Base-by-base conservation (phyloP, 768 basidiomycete species). In the Rhodotorula toruloides region DNA sequence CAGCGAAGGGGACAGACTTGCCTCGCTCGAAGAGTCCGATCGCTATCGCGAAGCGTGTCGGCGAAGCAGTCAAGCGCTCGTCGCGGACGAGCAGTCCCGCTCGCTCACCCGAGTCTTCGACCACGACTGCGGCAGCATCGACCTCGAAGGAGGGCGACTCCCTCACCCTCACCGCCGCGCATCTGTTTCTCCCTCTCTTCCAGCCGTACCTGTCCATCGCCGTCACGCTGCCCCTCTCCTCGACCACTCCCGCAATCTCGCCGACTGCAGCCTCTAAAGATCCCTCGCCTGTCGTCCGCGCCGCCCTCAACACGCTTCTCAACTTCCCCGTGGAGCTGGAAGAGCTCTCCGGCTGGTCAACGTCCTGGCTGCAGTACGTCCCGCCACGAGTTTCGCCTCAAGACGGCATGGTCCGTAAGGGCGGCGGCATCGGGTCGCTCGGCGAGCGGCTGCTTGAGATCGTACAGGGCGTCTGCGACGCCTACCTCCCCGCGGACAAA, bases 271-370 rank as follows among this genome's bases (percentile, higher is more conserved):
- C 37, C n/a, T 40, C 37, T 29, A 62, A 65, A 32, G 61, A 66
- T 17, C 65, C 61, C 17, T 64, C 59, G 11, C 63, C 65, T 2
- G 37, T 50, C 29, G 59, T 71, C 11, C 58, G 55, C 40, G 27
- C 54, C 36, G 65, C 70, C 11, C 37, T 72, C 48, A 65, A 65
- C 48, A 40, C 67, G 3, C 67, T 72, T 13, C 60, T 72, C 48
- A 68, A 68, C 58, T 72, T 68, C 54, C 71, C 71, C 1, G 6
- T 68, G 46, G 63, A 65, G 53, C 66, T 72, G 54, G 66, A 71
- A 22, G 70, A 71, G 57, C 59, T 71, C 52, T 61, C 64, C 25
- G 66, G 66, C 27, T 64, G 50, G 52, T 56, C 56, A 17, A 47
- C 42, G 36, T 62, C 59, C 12, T 71, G 70, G 70, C 48, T 68